Base-by-base conservation (phyloP, 768 basidiomycete genomes). In the Floccularia luteovirens region DNA sequence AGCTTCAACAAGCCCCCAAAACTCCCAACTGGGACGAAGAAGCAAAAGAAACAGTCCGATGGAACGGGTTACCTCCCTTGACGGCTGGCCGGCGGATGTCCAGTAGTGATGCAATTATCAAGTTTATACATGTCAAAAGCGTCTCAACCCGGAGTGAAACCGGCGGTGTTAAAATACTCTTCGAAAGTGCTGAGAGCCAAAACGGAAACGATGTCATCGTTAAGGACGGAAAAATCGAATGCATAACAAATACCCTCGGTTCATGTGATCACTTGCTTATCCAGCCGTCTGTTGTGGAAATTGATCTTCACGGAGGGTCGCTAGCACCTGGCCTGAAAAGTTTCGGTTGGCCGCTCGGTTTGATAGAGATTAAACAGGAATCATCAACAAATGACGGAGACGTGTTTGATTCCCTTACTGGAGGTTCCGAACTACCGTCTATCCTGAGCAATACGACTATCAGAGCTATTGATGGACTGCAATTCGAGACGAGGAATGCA, bases 31-130 rank as follows among this genome's bases (percentile, higher is more conserved):
- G 72, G 53, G 73, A 78, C 24, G 56, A 66, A 21, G 88, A 89
- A 55, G 71, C 76, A 1, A 52, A 60, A 37, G 67, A 70, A 7
- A 68, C 79, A 5, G 50, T 90, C 10, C 51, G 74, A 40, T 77
- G 73, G 45, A 74, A 75, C 2, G 89, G 89, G 1, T 60, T 89
- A 8, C 86, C 87, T 0, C 83, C 86, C 11, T 61, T 90, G 1
- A 61, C 60, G 10, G 62, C 68, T 4, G 55, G 57, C 16, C 52
- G 54, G 20, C 51, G 20, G 7, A 14, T 19, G 6, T 59, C 3
- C 36, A 33, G 11, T 31, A 30, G 27, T 12, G 41, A 49, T 12
- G 53, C 54, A 23, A 62, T 60, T 13, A 62, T 87, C 16, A 51
- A 74, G 12, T 80, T 88, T 54, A 60, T 59, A 5, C 75, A 75